A percentile compares a stretch with the other conserved stretches of the same genome.
Evolutionary conservation across 768 basidiomycete species (phyloP).

Genomic region (Mycena belliarum): DNA sequence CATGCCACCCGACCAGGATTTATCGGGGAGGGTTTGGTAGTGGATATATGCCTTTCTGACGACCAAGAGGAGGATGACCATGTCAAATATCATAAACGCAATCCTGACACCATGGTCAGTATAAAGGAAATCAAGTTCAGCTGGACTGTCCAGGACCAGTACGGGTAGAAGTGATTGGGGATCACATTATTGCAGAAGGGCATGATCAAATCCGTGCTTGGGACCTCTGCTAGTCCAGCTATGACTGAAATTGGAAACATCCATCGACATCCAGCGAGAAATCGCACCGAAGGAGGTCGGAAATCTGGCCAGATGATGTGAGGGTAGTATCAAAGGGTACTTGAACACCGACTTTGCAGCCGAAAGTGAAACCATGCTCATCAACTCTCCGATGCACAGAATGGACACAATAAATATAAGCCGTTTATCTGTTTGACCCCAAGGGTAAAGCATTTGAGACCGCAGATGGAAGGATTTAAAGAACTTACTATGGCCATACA

Average conservation of each 20-base stretch:
- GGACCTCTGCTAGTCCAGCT: slow-evolving; percentile 15
- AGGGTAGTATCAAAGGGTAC: too few relatives aligned
- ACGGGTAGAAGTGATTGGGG: slow-evolving; percentile 21
- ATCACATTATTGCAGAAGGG: slow-evolving; percentile 23
- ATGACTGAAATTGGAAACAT: too few relatives aligned
- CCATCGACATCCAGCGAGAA: too few relatives aligned
- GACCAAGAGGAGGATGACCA: slow-evolving; percentile 15
- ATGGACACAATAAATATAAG: slow-evolving; percentile 19
- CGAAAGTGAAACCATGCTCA: slow-evolving; percentile 22
- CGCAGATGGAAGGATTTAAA: too few relatives aligned
- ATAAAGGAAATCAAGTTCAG: too few relatives aligned
- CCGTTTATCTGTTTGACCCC: slow-evolving; percentile 4
- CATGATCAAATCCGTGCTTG: neutral
- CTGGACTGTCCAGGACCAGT: slow-evolving; percentile 5
- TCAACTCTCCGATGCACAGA: slow-evolving; percentile 18
- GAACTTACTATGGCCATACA: slow-evolving; percentile 17
- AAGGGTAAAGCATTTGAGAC: neutral
- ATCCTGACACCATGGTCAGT: slow-evolving; percentile 1
- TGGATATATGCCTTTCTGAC: slow-evolving; percentile 17
- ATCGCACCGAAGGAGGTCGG: slow-evolving; percentile 7
- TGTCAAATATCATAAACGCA: slow-evolving; percentile 21
- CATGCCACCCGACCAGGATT: slow-evolving; percentile 4
- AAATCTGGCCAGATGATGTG: slow-evolving; percentile 6
- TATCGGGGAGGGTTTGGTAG: slow-evolving; percentile 17
- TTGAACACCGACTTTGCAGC: slow-evolving; percentile 1